Evolutionary conservation across 2,329 filamentous ascomycete genomes (phyloP), one percentile per base, ranked within the genome.

Genomic region (Diaporthe citri): DNA sequence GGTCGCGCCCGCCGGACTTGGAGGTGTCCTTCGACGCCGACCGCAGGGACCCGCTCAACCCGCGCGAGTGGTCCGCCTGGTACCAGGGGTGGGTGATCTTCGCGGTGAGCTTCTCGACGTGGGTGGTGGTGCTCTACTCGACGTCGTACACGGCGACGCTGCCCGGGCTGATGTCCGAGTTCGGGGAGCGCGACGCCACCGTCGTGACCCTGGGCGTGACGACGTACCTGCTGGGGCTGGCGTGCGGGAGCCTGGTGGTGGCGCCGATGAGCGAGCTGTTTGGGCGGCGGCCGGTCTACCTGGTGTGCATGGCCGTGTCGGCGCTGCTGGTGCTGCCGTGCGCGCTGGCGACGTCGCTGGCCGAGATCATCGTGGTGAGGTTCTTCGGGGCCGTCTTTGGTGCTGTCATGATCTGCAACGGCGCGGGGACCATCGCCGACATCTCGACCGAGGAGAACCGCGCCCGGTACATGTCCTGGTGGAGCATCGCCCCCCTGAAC

Each of bases 401-500:
- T 4, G 90, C 94, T 8, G 94, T 93, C 56, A 93, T 97, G 90
- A 92, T 98, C 36, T 91, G 92, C 17, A 97, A 97, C 81, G 91
- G 93, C 1, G 95, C 95, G 0, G 96, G 95, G 3, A 95, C 93
- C 10, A 90, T 98, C 15, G 92, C 94, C 39, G 96, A 98, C 82
- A 93, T 98, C 67, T 92, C 94, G n/a, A 88, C 89, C 20, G 94
- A 96, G 60, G 91, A 97, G 66, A 91, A 94, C 79, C 91, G 96
- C 22, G 94, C 95, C 3, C 85, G 97, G n/a, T 93, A 93, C 56
- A 95, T 98, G 83, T 94, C 92, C 6, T 87, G 97, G 46, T 98
- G 95, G 92, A 91, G 89, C 76, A 91, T 98, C 72, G 95, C 95
- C 0, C 95, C 96, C 0, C 90, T 97, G 82, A 97, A 97, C 80